Evolutionary conservation across 2,329 filamentous ascomycete species (phyloP).

Genomic region (Aphanoascus verrucosus): DNA sequence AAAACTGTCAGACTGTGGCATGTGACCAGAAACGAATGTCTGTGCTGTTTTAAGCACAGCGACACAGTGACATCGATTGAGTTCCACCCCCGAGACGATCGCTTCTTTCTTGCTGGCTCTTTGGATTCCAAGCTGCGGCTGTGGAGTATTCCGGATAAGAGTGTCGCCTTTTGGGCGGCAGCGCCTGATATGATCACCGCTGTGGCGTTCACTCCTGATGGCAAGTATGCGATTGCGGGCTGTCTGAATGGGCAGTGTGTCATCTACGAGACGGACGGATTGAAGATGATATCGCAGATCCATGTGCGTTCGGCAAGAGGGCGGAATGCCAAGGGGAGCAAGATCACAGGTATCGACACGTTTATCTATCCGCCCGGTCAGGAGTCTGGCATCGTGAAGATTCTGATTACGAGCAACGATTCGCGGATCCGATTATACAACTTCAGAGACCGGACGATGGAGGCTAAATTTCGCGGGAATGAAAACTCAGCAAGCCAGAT

Average conservation of each 20-base stretch:
- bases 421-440: conserved; percentile 85
- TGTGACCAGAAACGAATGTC: conserved; percentile 67
- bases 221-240: conserved; percentile 78
- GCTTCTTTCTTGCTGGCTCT: conserved; percentile 91
- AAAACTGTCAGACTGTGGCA: conserved; percentile 96
- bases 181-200: conserved; percentile 84
- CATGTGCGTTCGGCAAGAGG: conserved; percentile 88
- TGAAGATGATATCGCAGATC: conserved; percentile 74
- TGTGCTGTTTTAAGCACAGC: conserved; percentile 88
- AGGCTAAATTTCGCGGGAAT: conserved; percentile 83
- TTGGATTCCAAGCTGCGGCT: conserved; percentile 77
- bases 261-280: conserved; percentile 84
- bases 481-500: conserved; percentile 88
- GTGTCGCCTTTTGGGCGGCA: conserved; percentile 69
- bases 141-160: conserved; percentile 96
- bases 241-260: conserved; percentile 74
- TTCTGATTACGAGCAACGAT: conserved; percentile 90
- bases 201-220: conserved; percentile 86
- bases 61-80: conserved; percentile 92
- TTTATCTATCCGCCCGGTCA: conserved; percentile 49
- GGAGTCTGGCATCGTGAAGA: conserved; percentile 58
- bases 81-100: conserved; percentile 88
- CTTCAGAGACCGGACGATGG: conserved; percentile 69
- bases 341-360: conserved; percentile 88
- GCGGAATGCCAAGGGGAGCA: conserved; percentile 90